These are phyloP conservation scores for Fusarium temperatum DNA, from an alignment of 2,329 filamentous ascomycete genomes.

Conservation along the genomic window DNA sequence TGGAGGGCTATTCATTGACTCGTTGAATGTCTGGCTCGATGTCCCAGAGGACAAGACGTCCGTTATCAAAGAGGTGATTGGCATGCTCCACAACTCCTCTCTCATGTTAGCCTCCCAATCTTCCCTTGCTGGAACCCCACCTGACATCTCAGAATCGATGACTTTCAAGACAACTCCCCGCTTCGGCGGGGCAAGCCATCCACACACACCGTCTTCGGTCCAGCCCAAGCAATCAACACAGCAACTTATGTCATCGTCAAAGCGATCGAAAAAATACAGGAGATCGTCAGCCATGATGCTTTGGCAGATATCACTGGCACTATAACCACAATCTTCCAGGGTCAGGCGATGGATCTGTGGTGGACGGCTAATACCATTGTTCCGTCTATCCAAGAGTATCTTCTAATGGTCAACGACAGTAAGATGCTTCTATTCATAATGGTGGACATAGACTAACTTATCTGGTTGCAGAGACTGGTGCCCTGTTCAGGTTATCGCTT, in stretches of 20 bases:
- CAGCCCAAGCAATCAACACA: conserved; percentile 7
- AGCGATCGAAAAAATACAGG: not conserved
- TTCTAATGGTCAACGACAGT: conserved; percentile 1
- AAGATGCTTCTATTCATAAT: fast-evolving
- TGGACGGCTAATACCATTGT: not conserved
- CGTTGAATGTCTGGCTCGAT: not conserved
- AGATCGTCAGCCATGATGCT: not conserved
- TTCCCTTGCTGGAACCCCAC: fast-evolving
- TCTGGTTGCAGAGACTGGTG: not conserved
- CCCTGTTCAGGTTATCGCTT: not conserved
- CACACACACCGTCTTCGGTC: not conserved
- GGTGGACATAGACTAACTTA: fast-evolving
- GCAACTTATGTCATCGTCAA: not conserved
- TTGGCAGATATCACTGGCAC: not conserved
- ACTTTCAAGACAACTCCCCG: conserved; percentile 1
- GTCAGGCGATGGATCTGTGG: conserved; percentile 1
- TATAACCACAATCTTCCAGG: not conserved
- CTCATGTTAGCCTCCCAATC: not conserved
- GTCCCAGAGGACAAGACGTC: not conserved
- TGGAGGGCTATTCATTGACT: not conserved
- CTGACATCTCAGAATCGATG: not conserved
- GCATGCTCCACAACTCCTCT: conserved; percentile 1
- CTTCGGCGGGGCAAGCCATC: conserved; percentile 9
- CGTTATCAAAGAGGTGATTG: not conserved
- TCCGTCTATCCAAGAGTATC: not conserved